phyloP scores from a whole-genome alignment of 2,329 filamentous ascomycete genomes.

The Chaetomium globosum region DNA sequence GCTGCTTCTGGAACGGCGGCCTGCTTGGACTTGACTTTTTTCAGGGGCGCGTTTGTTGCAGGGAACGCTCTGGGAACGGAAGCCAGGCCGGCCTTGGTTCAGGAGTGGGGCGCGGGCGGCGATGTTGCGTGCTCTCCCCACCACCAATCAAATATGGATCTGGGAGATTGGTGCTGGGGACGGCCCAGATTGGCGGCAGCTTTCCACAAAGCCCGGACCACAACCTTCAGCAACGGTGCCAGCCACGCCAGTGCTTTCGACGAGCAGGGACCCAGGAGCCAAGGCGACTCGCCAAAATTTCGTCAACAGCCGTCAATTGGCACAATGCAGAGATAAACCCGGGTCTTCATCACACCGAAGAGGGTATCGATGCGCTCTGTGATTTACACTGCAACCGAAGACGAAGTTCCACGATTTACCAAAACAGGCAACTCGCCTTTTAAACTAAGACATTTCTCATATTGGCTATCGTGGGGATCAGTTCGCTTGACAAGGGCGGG shows the following conservation, averaged over 20 bases:
- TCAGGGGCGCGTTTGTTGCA: constrained; percentile 14
- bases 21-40: constrained; percentile 22
- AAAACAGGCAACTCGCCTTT: not conserved
- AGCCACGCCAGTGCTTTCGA: not conserved
- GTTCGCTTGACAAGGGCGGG: not conserved
- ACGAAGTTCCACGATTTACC: not conserved
- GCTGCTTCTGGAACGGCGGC: constrained; percentile 16
- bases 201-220: not conserved
- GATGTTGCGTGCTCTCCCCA: constrained; percentile 27
- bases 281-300: not conserved
- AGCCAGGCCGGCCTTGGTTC: constrained; percentile 16
- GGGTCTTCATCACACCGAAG: not conserved
- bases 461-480: constrained; percentile 2
- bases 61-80: constrained; percentile 17
- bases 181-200: constrained; percentile 21
- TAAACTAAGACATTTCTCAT: not conserved
- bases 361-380: not conserved
- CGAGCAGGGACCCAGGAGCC: not conserved
- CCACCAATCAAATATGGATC: constrained; percentile 30
- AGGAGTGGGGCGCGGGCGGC: constrained; percentile 12
- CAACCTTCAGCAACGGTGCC: not conserved
- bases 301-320: constrained; percentile 6
- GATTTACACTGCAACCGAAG: not conserved
- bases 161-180: constrained; percentile 34
- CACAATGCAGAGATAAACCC: not conserved